Base-by-base conservation (phyloP, 2,329 filamentous ascomycete species). In the Sporothrix protearum region DNA sequence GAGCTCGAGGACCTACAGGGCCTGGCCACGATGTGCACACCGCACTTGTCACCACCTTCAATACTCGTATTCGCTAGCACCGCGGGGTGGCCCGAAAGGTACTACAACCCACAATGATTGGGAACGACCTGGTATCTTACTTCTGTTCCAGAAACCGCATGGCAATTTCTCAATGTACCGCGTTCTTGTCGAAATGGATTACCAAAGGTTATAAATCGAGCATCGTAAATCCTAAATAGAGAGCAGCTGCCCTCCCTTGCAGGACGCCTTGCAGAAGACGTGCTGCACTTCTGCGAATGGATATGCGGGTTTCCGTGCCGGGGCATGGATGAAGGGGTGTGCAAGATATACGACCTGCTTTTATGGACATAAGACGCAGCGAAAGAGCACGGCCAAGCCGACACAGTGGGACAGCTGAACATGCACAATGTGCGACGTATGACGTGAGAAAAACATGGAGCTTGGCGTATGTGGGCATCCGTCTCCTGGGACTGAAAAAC, bases 231-330 rank as follows among this genome's bases (percentile, higher is more conserved):
- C 8, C 12, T 28, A 14, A 25, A 25, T 22, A 28, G 22, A 28
- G 22, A 53, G 28, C 53, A 57, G 8, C 16, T 9, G 25, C n/a
- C 25, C 19, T 63, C 57, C 33, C 57, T 63, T 42, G 36, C 36
- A 64, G 59, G 59, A 28, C n/a, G 8, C 42, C 63, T 51, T 51
- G 42, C 63, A 47, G 63, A n/a, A 10, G 25, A 47, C n/a, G 25
- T 51, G 42, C 42, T 51, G 42, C 25, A 28, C 36, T 42, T 36
- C 22, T 64, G 36, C 59, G 28, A 36, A 30, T 66, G 25, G 61
- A 49, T 66, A 66, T 68, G 64, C 64, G 25, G 42, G 25, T 67
- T 67, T 67, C 63, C 63, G 63, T 14, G 42, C 63, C 25, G 42
- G 42, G 10, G 30, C 16, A 22, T 51, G 59, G 36, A 45, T 39